Conservation (phyloP, 2,329 filamentous ascomycete genomes). For the Didymella pinodella region DNA sequence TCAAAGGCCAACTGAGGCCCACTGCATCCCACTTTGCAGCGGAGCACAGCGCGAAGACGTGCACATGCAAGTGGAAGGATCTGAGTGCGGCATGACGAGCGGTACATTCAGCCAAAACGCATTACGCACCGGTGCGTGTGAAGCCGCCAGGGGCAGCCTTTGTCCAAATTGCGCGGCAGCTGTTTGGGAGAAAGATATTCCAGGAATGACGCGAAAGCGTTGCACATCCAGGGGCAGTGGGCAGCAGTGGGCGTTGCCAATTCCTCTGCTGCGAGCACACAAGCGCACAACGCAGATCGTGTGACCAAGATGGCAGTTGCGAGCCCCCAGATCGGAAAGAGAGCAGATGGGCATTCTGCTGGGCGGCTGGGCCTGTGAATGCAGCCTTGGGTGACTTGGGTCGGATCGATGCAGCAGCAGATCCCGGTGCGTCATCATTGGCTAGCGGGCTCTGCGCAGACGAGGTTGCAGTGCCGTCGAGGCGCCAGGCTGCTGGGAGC, state of each 20-base stretch:
- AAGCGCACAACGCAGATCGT: slow-evolving; percentile 8
- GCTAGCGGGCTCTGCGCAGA: slow-evolving; percentile 10
- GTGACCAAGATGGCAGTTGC: slow-evolving; percentile 13
- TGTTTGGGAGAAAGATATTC: slow-evolving; percentile 16
- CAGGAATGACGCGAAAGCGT: slow-evolving; percentile 12
- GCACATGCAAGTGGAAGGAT: slow-evolving; percentile 27
- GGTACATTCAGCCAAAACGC: slow-evolving; percentile 27
- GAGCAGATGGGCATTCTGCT: slow-evolving; percentile 15
- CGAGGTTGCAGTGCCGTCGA: slow-evolving; percentile 21
- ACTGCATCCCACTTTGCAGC: slow-evolving; percentile 15
- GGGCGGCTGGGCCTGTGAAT: slow-evolving; percentile 1
- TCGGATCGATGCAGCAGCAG: slow-evolving; percentile 3
- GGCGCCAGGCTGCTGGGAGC: slow-evolving; percentile 18
- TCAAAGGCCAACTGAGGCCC: slow-evolving; percentile 18
- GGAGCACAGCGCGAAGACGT: slow-evolving; percentile 22
- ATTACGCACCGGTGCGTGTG: slow-evolving; percentile 15
- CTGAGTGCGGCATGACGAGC: slow-evolving; percentile 30
- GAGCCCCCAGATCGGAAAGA: slow-evolving; percentile 9
- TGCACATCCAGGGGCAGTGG: slow-evolving; percentile 9
- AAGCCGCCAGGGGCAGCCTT: slow-evolving; percentile 13
- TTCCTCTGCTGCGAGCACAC: too few relatives aligned
- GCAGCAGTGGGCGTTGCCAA: too few relatives aligned
- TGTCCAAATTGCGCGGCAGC: slow-evolving; percentile 7
- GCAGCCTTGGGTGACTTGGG: not conserved
- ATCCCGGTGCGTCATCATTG: slow-evolving; percentile 20